Conservation (phyloP, 176 grass and related monocot species). For the Oryza punctata region DNA sequence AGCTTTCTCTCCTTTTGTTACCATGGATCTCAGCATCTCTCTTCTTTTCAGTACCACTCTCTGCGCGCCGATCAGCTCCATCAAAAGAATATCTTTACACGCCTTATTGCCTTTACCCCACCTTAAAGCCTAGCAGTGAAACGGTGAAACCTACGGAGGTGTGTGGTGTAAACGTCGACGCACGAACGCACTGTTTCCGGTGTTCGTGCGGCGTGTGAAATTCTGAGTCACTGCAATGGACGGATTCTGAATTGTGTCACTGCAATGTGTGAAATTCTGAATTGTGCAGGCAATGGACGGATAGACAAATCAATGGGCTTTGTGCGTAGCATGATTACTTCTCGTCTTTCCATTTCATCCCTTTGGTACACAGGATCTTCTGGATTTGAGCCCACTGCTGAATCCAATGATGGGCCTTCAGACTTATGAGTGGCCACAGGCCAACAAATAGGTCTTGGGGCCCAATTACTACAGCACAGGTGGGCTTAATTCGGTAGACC, state of each 20-base stretch:
- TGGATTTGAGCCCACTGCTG: background rate
- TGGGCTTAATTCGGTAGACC: too few relatives aligned
- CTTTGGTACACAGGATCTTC: background rate
- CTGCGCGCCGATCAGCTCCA: background rate
- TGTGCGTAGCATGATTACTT: background rate
- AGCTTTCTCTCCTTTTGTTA: slow-evolving; percentile 4
- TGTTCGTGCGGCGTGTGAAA: too few relatives aligned
- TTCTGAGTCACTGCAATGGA: too few relatives aligned
- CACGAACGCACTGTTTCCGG: background rate
- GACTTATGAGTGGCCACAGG: too few relatives aligned
- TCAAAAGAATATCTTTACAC: background rate
- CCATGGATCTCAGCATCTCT: background rate
- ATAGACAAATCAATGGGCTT: background rate
- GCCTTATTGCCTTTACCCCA: background rate
- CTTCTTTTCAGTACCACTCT: slow-evolving; percentile 3
- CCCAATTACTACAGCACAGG: background rate
- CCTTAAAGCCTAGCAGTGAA: background rate
- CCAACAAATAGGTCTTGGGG: background rate
- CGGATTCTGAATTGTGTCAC: too few relatives aligned
- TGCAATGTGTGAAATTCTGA: too few relatives aligned
- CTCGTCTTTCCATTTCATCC: background rate
- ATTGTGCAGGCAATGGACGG: too few relatives aligned
- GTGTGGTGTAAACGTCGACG: background rate
- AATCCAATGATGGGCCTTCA: background rate
- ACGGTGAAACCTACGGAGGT: background rate